Conservation (phyloP, 106 monocot species). For the Dendrobium officinale region DNA sequence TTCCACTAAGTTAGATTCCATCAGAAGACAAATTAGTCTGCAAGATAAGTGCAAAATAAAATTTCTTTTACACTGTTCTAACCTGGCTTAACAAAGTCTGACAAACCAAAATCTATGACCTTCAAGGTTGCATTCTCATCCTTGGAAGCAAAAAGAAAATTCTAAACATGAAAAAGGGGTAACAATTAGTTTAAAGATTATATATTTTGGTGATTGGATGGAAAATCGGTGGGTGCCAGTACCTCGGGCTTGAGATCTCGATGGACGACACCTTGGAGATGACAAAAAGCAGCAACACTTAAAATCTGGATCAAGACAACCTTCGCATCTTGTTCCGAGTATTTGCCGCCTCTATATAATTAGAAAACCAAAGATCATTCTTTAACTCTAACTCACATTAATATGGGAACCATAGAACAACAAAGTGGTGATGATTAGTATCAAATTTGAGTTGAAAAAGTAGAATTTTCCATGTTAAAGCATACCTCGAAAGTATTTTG, state of each 20-base stretch:
- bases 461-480: background rate
- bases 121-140: slow-evolving; percentile 56
- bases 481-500: slow-evolving; percentile 49
- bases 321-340: slow-evolving; percentile 82
- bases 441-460: background rate
- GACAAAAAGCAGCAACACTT: slow-evolving; percentile 64
- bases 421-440: background rate
- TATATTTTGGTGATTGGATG: background rate
- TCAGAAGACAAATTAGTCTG: background rate
- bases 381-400: background rate
- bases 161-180: slow-evolving; percentile 19
- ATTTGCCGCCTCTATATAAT: slow-evolving; percentile 59
- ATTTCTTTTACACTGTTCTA: background rate
- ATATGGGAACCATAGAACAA: background rate
- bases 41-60: background rate
- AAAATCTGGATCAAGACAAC: slow-evolving; percentile 64
- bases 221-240: background rate
- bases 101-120: slow-evolving; percentile 72
- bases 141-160: slow-evolving; percentile 56
- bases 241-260: slow-evolving; percentile 95
- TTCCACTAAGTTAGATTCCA: background rate
- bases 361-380: background rate
- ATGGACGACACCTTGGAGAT: slow-evolving; percentile 83
- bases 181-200: background rate
- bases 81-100: slow-evolving; percentile 73